phyloP scores from a whole-genome alignment of 441 rosid species.

The Arabidopsis hybrid region DNA sequence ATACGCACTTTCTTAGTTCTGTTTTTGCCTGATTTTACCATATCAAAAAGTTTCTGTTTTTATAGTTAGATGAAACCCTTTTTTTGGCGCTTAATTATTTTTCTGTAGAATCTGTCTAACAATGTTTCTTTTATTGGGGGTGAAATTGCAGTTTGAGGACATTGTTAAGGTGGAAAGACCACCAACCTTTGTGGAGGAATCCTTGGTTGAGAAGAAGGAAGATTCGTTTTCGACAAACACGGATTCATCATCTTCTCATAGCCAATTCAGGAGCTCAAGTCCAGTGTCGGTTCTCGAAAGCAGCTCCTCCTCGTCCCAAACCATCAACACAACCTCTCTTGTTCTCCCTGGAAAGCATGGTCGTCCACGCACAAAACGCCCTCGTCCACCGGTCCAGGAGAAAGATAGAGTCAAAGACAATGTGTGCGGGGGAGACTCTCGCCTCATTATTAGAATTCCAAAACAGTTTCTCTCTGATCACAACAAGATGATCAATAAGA shows the following conservation, averaged over 20 bases:
- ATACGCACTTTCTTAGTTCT: conserved; percentile 22
- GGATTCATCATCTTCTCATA: conserved; percentile 50
- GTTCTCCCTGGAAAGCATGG: conserved; percentile 58
- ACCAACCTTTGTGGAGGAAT: conserved; percentile 75
- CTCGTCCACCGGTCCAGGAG: conserved; percentile 64
- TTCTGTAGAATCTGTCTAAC: neutral
- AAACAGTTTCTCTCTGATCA: conserved; percentile 59
- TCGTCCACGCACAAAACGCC: conserved; percentile 93
- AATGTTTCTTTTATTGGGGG: neutral
- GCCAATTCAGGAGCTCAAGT: conserved; percentile 73
- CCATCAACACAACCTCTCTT: conserved; percentile 43
- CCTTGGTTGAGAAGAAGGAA: conserved; percentile 61
- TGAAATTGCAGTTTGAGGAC: conserved; percentile 75
- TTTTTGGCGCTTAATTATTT: neutral
- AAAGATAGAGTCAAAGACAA: conserved; percentile 36
- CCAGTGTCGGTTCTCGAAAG: conserved; percentile 96
- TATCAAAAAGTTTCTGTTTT: neutral
- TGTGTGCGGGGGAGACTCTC: conserved; percentile 68
- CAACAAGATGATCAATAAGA: conserved; percentile 46
- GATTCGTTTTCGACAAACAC: conserved; percentile 53
- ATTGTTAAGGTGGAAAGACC: conserved; percentile 89
- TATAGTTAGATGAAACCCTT: neutral
- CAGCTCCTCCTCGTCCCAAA: conserved; percentile 79
- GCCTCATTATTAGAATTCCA: conserved; percentile 68
- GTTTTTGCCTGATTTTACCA: neutral